Conservation (phyloP, 2,329 filamentous ascomycete genomes). For the Aspergillus vadensis region DNA sequence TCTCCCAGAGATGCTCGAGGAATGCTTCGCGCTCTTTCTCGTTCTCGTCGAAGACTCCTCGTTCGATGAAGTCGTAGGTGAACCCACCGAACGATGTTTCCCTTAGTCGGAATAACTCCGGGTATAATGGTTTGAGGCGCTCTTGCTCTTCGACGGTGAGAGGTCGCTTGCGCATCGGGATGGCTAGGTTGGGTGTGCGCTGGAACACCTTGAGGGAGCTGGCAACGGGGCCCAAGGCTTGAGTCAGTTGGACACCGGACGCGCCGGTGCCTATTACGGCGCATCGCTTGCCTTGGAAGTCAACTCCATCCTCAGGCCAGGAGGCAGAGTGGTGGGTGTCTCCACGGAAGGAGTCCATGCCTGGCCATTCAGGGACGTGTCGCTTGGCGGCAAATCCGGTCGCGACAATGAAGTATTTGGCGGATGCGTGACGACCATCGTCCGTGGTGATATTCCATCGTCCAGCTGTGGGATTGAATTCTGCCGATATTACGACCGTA, state of each 20-base stretch:
- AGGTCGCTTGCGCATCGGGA: constrained; percentile 60
- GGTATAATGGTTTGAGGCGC: constrained; percentile 47
- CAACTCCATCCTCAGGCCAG: constrained; percentile 54
- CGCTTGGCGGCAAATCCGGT: constrained; percentile 52
- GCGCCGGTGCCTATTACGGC: constrained; percentile 60
- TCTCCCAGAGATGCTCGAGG: constrained; percentile 54
- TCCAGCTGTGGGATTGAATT: constrained; percentile 39
- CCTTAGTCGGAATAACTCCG: constrained; percentile 56
- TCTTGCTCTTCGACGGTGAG: constrained; percentile 57
- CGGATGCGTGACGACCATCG: constrained; percentile 42
- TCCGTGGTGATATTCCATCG: constrained; percentile 51
- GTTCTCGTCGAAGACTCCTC: constrained; percentile 58
- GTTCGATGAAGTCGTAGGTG: constrained; percentile 57
- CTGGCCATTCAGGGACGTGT: constrained; percentile 45
- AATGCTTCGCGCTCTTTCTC: constrained; percentile 53
- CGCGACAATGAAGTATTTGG: constrained; percentile 50
- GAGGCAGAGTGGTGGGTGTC: constrained; percentile 57
- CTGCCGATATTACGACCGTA: constrained; percentile 45
- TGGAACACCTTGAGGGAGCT: constrained; percentile 63
- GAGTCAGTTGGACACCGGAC: constrained; percentile 58
- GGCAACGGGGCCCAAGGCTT: constrained; percentile 59
- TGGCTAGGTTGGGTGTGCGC: constrained; percentile 65
- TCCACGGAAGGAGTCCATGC: constrained; percentile 51
- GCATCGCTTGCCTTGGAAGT: constrained; percentile 52
- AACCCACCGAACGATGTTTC: constrained; percentile 62